phyloP scores from a whole-genome alignment of 2,329 filamentous ascomycete genomes.

The Alternaria panax region DNA sequence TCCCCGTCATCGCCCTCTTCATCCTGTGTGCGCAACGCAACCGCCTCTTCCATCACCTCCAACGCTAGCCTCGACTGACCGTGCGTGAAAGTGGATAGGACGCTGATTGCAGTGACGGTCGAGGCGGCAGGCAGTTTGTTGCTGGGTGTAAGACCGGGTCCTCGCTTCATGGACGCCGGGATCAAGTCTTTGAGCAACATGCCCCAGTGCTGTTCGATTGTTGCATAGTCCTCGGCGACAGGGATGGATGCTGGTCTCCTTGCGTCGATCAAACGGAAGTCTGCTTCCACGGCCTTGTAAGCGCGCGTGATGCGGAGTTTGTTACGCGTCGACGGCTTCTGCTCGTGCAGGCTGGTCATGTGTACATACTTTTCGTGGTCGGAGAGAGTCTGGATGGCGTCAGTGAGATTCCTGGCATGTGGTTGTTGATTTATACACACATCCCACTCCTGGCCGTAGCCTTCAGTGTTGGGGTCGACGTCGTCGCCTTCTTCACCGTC shows the following conservation, averaged over 20 bases:
- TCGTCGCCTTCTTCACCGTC: conserved; percentile 19
- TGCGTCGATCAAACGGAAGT: neutral
- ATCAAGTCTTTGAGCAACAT: conserved; percentile 8
- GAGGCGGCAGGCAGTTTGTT: neutral
- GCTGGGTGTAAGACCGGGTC: neutral
- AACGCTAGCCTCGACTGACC: conserved; percentile 13
- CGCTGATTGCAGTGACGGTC: neutral
- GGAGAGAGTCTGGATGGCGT: conserved; percentile 1
- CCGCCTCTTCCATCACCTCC: conserved; percentile 9
- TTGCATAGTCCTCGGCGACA: neutral
- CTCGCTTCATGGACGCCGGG: neutral
- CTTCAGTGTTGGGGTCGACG: conserved; percentile 7
- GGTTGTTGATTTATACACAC: neutral
- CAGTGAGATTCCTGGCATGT: rapidly evolving
- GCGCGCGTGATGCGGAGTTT: conserved; percentile 17
- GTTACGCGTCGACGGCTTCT: conserved; percentile 15
- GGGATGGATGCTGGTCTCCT: neutral
- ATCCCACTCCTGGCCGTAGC: conserved; percentile 11
- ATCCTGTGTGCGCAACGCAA: conserved; percentile 8
- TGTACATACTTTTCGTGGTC: conserved; percentile 20
- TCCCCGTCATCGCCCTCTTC: conserved; percentile 2
- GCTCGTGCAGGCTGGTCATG: conserved; percentile 10
- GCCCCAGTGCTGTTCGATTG: conserved; percentile 15
- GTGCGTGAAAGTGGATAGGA: conserved; percentile 15
- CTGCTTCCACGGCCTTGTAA: conserved; percentile 7